Conservation (phyloP, 176 grass and related monocot genomes). For the Cenchrus fungigraminus region DNA sequence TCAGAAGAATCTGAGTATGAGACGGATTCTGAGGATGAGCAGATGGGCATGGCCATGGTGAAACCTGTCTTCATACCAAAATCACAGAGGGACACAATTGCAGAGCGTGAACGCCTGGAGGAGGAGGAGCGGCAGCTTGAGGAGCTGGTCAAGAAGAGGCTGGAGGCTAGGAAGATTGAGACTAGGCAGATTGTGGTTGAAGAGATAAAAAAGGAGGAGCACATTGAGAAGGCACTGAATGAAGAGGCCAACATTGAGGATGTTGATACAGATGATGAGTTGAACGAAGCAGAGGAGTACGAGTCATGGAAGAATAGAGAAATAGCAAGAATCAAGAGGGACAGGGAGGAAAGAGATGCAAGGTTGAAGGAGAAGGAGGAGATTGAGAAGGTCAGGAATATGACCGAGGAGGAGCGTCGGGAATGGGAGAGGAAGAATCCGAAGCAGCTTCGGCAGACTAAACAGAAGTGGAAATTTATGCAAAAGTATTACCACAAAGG, state of each 20-base stretch:
- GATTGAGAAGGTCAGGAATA: constrained; percentile 95
- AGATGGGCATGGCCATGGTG: constrained; percentile 79
- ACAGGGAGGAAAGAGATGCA: constrained; percentile 87
- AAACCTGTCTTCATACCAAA: constrained; percentile 96
- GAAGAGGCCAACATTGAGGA: constrained; percentile 73
- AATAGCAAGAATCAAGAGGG: constrained; percentile 98
- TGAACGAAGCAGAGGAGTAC: constrained; percentile 97
- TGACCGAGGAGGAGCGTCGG: constrained; percentile 90
- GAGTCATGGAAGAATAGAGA: constrained; percentile 90
- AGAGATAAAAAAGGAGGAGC: constrained; percentile 82
- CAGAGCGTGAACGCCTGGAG: constrained; percentile 80
- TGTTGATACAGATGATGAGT: constrained; percentile 88
- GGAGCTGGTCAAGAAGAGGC: constrained; percentile 77
- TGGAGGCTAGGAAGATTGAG: constrained; percentile 81
- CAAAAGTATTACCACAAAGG: constrained; percentile 99
- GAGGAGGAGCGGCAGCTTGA: constrained; percentile 89
- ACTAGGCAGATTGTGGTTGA: constrained; percentile 86
- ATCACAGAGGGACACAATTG: constrained; percentile 86
- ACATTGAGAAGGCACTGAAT: constrained; percentile 79
- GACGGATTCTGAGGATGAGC: constrained; percentile 92
- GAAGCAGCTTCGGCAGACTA: constrained; percentile 38
- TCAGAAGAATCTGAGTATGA: constrained; percentile 92
- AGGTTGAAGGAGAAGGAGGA: constrained; percentile 99
- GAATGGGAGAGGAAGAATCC: constrained; percentile 88
- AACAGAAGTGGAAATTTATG: constrained; percentile 98